Evolutionary conservation across 306 rosid genomes (phyloP).

Genomic region (Lathyrus sativus): DNA sequence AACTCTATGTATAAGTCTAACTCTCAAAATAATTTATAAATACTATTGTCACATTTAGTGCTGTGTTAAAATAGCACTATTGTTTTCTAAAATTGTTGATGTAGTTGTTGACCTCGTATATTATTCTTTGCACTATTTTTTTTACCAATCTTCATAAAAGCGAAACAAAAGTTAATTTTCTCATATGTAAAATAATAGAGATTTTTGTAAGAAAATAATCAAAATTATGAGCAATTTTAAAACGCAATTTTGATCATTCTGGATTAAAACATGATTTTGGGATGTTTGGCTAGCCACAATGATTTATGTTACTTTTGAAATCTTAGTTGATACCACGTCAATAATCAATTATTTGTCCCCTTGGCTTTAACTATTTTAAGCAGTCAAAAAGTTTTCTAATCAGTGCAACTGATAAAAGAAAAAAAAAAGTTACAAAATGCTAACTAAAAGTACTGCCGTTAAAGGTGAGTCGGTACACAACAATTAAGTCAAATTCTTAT

Average conservation of each 20-base stretch:
- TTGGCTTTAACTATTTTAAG: slow-evolving; percentile 30
- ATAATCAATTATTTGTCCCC: slow-evolving; percentile 26
- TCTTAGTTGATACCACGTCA: slow-evolving; percentile 37
- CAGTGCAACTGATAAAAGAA: slow-evolving; percentile 7
- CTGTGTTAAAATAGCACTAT: too few species aligned
- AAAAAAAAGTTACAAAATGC: slow-evolving; percentile 15
- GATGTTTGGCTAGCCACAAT: slow-evolving; percentile 6
- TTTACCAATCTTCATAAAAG: too few species aligned
- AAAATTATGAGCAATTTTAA: too few species aligned
- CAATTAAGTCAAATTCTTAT: not conserved
- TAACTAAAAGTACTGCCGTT: slow-evolving; percentile 6
- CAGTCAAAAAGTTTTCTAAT: slow-evolving; percentile 28
- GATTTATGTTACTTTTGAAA: slow-evolving; percentile 6
- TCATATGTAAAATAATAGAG: too few species aligned
- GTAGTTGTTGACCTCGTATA: too few species aligned
- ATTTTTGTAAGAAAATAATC: too few species aligned
- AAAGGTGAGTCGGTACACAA: not conserved
- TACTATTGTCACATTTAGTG: too few species aligned
- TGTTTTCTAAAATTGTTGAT: too few species aligned
- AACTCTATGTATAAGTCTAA: too few species aligned
- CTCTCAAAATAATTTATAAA: too few species aligned
- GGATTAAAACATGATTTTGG: slow-evolving; percentile 26
- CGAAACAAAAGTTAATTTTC: too few species aligned
- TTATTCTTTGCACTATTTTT: too few species aligned
- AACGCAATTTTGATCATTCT: slow-evolving; percentile 18